These are phyloP conservation scores for Cyclaneusma minus DNA, from an alignment of 2,329 filamentous ascomycete species.

Conservation along the genomic window DNA sequence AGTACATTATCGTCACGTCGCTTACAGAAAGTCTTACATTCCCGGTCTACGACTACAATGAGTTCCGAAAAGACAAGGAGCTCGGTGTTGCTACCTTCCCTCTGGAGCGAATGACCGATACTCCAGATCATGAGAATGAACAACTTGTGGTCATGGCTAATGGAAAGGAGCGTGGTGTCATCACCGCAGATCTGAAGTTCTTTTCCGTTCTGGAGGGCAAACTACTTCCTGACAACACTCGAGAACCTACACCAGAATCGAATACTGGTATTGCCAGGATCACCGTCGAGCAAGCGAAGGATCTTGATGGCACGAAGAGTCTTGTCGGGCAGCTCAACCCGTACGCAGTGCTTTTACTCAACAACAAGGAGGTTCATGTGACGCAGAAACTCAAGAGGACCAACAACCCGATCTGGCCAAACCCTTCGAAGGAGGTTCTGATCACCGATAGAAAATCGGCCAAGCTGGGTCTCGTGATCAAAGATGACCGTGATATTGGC, in stretches of 20 bases:
- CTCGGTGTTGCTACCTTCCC: constrained; percentile 75
- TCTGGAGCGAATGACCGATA: constrained; percentile 65
- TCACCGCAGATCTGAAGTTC: constrained; percentile 77
- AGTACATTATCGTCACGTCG: constrained; percentile 88
- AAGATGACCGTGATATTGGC: constrained; percentile 80
- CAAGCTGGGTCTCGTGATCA: constrained; percentile 81
- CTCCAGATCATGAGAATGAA: constrained; percentile 68
- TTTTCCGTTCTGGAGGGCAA: constrained; percentile 75
- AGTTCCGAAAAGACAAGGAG: constrained; percentile 92
- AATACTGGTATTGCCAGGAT: constrained; percentile 91
- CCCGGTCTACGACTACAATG: constrained; percentile 82
- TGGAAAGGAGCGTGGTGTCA: constrained; percentile 66
- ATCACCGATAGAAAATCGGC: constrained; percentile 88
- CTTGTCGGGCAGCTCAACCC: constrained; percentile 83
- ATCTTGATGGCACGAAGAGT: constrained; percentile 84
- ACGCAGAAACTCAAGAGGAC: constrained; percentile 92
- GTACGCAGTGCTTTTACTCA: constrained; percentile 76
- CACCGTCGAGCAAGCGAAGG: constrained; percentile 90
- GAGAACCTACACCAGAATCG: constrained; percentile 69
- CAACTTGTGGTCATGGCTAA: constrained; percentile 71
- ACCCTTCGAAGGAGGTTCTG: constrained; percentile 83
- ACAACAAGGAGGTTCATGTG: constrained; percentile 77
- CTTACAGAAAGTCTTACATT: constrained; percentile 79
- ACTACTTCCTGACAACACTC: constrained; percentile 60
- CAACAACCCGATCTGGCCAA: constrained; percentile 93